Conservation (phyloP, 306 rosid genomes). For the Quercus berberidifolia region DNA sequence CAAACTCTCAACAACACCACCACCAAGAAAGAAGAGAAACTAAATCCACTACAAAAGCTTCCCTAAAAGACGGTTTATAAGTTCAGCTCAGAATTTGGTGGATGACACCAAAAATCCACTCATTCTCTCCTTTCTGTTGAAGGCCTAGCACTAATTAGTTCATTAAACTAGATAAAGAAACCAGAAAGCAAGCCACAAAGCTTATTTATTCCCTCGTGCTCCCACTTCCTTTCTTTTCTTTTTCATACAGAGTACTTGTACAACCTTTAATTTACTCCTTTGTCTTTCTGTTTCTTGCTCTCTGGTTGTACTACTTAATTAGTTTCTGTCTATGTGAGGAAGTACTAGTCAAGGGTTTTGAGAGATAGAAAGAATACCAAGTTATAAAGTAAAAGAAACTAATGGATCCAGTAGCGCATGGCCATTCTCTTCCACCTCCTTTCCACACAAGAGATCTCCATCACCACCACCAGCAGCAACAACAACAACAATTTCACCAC, state of each 20-base stretch:
- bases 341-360: neutral
- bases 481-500: conserved; percentile 40
- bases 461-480: conserved; percentile 50
- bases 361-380: neutral
- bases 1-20: conserved; percentile 21
- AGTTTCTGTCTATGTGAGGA: conserved; percentile 3
- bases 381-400: neutral
- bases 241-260: neutral
- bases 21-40: neutral
- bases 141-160: neutral
- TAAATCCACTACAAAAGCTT: neutral
- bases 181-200: neutral
- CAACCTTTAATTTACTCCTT: neutral
- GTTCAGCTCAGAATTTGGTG: conserved; percentile 16
- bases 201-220: conserved; percentile 4
- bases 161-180: neutral
- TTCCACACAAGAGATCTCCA: conserved; percentile 80
- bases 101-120: conserved; percentile 16
- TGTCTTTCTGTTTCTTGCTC: neutral
- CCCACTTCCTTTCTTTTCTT: conserved; percentile 4
- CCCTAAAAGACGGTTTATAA: conserved; percentile 2
- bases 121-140: conserved; percentile 5
- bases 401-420: conserved; percentile 68
- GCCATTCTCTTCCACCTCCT: conserved; percentile 90
- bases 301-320: neutral